phyloP scores from a whole-genome alignment of 352 stramenopile genomes.

The Halophytophthora batemanensis region DNA sequence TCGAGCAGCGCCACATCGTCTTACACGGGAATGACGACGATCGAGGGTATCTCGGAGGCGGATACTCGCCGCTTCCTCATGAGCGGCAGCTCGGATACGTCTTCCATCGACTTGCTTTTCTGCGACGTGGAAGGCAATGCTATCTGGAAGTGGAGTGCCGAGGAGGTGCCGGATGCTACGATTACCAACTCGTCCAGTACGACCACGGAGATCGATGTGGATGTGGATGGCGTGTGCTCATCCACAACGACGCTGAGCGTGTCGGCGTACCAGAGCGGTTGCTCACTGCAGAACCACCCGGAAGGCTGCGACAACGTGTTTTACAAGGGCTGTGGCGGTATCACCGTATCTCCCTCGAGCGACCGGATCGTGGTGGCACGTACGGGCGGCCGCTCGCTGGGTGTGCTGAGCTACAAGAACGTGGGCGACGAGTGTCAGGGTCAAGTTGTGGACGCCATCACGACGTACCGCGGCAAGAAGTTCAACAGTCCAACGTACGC shows the following conservation, averaged over 20 bases:
- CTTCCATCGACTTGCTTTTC: conserved; percentile 58
- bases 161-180: conserved; percentile 31
- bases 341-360: conserved; percentile 61
- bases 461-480: conserved; percentile 66
- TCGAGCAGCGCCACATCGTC: conserved; percentile 12
- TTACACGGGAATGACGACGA: conserved; percentile 52
- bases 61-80: conserved; percentile 40
- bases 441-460: conserved; percentile 74
- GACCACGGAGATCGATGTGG: conserved; percentile 32
- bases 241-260: conserved; percentile 47
- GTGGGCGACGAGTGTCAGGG: conserved; percentile 48
- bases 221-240: conserved; percentile 32
- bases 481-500: conserved; percentile 77
- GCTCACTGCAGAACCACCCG: conserved; percentile 63
- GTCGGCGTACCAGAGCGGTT: conserved; percentile 62
- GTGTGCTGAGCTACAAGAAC: conserved; percentile 63
- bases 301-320: conserved; percentile 65
- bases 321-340: conserved; percentile 75
- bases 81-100: conserved; percentile 20
- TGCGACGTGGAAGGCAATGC: conserved; percentile 71
- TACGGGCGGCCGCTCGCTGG: conserved; percentile 68
- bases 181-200: conserved; percentile 33
- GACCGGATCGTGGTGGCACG: conserved; percentile 74
- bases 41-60: conserved; percentile 31
- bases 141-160: conserved; percentile 70